A percentile compares a stretch with the other conserved stretches of the same genome.
phyloP scores from a whole-genome alignment of 2,329 filamentous ascomycete genomes.

The Thelonectria discophora region DNA sequence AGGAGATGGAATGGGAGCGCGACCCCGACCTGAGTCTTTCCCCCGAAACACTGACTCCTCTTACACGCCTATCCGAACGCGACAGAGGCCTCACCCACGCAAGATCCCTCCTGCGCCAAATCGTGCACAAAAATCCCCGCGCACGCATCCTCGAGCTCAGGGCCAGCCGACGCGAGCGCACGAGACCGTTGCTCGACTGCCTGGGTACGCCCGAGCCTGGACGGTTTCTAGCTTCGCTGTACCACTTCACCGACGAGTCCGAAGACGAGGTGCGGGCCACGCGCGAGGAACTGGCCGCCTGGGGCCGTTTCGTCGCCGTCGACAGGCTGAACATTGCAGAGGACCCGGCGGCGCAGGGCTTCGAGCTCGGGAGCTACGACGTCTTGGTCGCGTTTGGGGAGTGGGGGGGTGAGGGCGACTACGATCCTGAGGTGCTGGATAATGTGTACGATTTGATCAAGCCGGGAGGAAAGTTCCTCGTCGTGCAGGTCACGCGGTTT shows the following conservation, averaged over 20 bases:
- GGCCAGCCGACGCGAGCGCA: neutral
- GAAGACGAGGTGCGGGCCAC: neutral
- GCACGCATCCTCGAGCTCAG: constrained; percentile 7
- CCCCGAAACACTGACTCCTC: neutral
- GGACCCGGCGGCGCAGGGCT: neutral
- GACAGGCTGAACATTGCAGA: constrained; percentile 4
- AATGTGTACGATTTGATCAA: neutral
- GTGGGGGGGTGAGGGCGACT: neutral
- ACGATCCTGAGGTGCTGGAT: neutral
- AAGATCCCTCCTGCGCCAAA: neutral
- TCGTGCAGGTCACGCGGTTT: neutral
- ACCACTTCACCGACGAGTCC: neutral
- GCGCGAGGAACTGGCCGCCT: neutral
- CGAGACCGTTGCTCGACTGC: neutral
- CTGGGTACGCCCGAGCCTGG: neutral
- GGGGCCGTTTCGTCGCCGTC: neutral
- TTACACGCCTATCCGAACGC: neutral
- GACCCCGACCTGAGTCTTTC: neutral
- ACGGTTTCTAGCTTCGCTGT: neutral
- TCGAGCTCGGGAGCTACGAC: neutral
- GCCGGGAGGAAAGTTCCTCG: neutral
- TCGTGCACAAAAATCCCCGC: neutral
- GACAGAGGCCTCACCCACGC: neutral
- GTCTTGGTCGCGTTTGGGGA: neutral
- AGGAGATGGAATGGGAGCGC: constrained; percentile 1